Percentiles rank a stretch among this genome's conserved stretches.
Conservation (phyloP, 768 basidiomycete genomes). For the Rhodotorula babjevae region DNA sequence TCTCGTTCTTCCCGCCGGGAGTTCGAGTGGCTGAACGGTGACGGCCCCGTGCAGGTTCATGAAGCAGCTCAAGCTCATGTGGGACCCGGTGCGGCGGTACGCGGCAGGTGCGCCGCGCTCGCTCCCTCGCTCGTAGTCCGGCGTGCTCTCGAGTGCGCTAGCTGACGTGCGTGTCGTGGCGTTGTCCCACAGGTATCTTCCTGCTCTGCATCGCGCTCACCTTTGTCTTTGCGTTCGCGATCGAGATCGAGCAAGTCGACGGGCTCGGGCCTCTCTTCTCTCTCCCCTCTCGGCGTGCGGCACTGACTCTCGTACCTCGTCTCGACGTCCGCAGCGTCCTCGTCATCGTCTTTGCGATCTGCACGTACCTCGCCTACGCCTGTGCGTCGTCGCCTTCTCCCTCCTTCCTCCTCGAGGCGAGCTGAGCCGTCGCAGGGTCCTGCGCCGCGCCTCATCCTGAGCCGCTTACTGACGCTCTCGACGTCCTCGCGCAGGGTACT, state of each 20-base stretch:
- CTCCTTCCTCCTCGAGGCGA: background rate
- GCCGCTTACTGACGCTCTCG: background rate
- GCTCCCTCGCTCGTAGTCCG: no score
- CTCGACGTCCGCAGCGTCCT: slow-evolving; percentile 13
- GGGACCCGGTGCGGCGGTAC: slow-evolving; percentile 37
- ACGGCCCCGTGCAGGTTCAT: slow-evolving; percentile 21
- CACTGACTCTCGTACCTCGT: background rate
- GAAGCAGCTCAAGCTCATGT: slow-evolving; percentile 33
- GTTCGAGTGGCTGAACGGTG: no score
- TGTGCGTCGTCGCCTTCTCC: background rate
- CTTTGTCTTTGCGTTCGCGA: slow-evolving; percentile 33
- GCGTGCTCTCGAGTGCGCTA: background rate
- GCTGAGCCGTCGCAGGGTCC: background rate
- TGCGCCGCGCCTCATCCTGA: background rate
- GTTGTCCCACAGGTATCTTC: slow-evolving; percentile 3
- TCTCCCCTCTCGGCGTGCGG: no score
- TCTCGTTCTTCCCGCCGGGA: no score
- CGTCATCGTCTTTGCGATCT: slow-evolving; percentile 31
- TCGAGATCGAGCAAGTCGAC: slow-evolving; percentile 21
- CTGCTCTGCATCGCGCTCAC: slow-evolving; percentile 12
- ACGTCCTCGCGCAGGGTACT: background rate
- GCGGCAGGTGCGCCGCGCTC: slow-evolving; percentile 8
- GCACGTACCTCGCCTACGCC: slow-evolving; percentile 23
- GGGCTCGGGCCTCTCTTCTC: no score
- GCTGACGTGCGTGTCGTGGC: no score